These are phyloP conservation scores for Solanum raphanifolium DNA, from an alignment of 257 asterid species.

Conservation along the genomic window DNA sequence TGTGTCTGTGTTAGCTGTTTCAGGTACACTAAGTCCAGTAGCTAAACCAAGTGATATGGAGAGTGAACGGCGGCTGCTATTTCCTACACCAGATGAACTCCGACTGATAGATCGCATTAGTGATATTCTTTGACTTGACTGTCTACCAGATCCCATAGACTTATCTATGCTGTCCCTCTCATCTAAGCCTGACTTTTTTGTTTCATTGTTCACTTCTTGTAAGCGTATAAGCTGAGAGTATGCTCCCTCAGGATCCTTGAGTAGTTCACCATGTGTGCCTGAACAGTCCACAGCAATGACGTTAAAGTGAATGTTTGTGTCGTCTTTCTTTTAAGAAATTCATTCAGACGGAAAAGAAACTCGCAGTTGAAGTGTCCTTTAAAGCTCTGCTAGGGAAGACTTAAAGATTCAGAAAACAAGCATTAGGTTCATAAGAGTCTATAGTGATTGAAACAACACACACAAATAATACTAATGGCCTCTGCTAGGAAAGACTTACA, in stretches of 20 bases:
- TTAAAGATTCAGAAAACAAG: not conserved
- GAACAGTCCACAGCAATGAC: slow-evolving; percentile 2
- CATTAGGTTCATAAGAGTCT: not conserved
- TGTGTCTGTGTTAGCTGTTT: slow-evolving; percentile 25
- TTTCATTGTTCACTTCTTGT: slow-evolving; percentile 36
- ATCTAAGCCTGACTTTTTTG: slow-evolving; percentile 21
- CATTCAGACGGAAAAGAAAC: not conserved
- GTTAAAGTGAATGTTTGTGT: not conserved
- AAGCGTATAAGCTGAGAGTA: slow-evolving; percentile 47
- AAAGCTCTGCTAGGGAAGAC: not conserved
- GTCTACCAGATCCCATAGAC: slow-evolving; percentile 32
- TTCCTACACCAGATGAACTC: slow-evolving; percentile 58
- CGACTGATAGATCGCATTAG: slow-evolving; percentile 35
- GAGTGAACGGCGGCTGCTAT: slow-evolving; percentile 45
- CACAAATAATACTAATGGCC: not conserved
- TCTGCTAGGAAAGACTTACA: not conserved
- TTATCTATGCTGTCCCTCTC: slow-evolving; percentile 27
- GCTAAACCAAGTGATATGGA: slow-evolving; percentile 46
- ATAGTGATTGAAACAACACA: not conserved
- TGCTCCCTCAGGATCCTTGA: slow-evolving; percentile 37
- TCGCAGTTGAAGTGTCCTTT: not conserved
- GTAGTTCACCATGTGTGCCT: slow-evolving; percentile 43
- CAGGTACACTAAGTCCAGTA: slow-evolving; percentile 36
- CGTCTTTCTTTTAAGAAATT: not conserved
- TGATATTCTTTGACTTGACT: slow-evolving; percentile 46